phyloP scores from a whole-genome alignment of 176 grass and related monocot genomes.

The Triticum urartu region DNA sequence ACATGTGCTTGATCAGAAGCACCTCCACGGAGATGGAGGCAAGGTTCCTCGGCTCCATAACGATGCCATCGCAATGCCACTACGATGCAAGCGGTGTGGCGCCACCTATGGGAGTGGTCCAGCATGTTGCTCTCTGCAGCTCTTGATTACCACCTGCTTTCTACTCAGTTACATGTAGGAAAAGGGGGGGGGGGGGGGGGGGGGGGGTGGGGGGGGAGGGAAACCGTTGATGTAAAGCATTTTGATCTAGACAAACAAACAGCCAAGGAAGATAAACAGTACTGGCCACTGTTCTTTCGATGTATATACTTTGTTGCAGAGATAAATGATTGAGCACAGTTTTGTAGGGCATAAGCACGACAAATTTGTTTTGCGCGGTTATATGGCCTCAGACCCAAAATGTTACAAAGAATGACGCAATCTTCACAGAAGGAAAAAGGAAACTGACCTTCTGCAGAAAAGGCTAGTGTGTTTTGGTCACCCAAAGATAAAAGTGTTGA shows the following conservation, averaged over 20 bases:
- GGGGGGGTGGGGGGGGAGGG: too few species aligned
- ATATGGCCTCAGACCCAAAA: background rate
- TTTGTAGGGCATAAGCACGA: background rate
- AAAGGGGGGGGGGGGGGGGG: too few species aligned
- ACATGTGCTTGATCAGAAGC: conserved; percentile 26
- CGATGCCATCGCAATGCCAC: background rate
- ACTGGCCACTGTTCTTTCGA: background rate
- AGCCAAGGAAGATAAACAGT: background rate
- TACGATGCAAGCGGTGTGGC: background rate
- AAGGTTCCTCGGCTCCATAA: conserved; percentile 29
- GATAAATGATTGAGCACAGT: background rate
- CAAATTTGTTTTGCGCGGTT: background rate
- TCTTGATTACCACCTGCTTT: conserved; percentile 2
- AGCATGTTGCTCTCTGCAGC: conserved; percentile 6
- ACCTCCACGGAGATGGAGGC: conserved; percentile 28
- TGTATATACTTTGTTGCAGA: background rate
- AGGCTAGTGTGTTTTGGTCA: background rate
- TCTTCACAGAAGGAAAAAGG: background rate
- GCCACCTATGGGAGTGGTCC: background rate
- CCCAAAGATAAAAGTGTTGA: background rate
- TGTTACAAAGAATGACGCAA: background rate
- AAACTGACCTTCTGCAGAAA: background rate
- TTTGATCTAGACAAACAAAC: conserved; percentile 4
- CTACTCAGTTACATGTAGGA: background rate
- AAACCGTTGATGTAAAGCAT: background rate